phyloP scores from a whole-genome alignment of 2,329 filamentous ascomycete genomes.

The Paraphaeosphaeria sporulosa region DNA sequence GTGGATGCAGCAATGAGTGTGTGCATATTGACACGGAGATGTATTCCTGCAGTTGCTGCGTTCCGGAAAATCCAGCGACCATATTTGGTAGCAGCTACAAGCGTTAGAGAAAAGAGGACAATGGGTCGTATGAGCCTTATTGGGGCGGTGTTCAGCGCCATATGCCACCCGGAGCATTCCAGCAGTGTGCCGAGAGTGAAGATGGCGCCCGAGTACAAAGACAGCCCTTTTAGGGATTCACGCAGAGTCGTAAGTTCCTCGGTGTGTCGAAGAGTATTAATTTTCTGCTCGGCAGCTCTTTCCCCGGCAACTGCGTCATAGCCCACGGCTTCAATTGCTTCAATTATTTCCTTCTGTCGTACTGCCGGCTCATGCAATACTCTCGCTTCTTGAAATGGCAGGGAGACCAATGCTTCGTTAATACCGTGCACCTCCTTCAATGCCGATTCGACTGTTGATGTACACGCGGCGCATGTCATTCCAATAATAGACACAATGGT shows the following conservation, averaged over 20 bases:
- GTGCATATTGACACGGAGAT: background rate
- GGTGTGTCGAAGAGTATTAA: conserved; percentile 6
- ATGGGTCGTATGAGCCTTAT: background rate
- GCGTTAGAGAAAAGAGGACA: background rate
- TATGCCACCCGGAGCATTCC: background rate
- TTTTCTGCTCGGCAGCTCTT: conserved; percentile 6
- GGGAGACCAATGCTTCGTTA: conserved; percentile 5
- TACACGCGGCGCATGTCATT: conserved; percentile 25
- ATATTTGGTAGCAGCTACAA: background rate
- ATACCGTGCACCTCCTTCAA: conserved; percentile 12
- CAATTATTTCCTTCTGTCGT: background rate
- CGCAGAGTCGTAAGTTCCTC: conserved; percentile 8
- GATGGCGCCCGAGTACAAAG: conserved; percentile 10
- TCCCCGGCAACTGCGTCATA: conserved; percentile 11
- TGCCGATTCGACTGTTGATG: conserved; percentile 13
- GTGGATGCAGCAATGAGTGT: no score
- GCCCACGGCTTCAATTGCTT: conserved; percentile 4
- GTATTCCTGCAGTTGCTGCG: background rate
- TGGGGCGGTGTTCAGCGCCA: background rate
- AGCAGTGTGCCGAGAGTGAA: conserved; percentile 7
- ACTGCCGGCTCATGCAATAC: conserved; percentile 6
- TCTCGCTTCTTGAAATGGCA: conserved; percentile 11
- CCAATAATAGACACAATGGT: conserved; percentile 17
- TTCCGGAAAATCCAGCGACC: background rate
- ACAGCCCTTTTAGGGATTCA: conserved; percentile 8